A percentile compares a stretch with the other conserved stretches of the same genome.
These are phyloP conservation scores for Daedaleopsis nitida DNA, from an alignment of 768 basidiomycete species.

Conservation along the genomic window DNA sequence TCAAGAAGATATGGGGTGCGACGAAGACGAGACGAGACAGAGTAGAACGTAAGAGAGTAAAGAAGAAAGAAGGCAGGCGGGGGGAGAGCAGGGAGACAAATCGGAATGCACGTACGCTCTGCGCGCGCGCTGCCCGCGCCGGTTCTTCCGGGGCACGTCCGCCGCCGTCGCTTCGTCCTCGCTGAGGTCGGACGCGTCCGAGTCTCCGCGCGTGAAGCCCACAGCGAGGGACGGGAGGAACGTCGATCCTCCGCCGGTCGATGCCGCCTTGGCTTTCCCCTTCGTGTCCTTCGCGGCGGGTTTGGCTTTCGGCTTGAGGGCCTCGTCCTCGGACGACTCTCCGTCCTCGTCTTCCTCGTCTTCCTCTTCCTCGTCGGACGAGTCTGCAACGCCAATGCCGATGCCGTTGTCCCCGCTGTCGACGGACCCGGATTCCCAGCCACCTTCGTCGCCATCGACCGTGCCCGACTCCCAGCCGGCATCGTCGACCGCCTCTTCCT, in stretches of 20 bases:
- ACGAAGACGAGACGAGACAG: too few relatives aligned
- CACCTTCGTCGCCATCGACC: conserved; percentile 31
- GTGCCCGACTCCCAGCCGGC: conserved; percentile 61
- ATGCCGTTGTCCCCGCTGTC: conserved; percentile 20
- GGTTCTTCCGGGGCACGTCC: conserved; percentile 61
- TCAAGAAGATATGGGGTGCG: too few relatives aligned
- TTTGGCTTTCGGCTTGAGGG: conserved; percentile 9
- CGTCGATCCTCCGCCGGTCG: conserved; percentile 43
- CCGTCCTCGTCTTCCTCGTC: conserved; percentile 25
- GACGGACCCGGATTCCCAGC: conserved; percentile 36
- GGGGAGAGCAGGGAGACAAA: neutral
- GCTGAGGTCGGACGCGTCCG: conserved; percentile 76
- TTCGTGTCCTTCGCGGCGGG: conserved; percentile 22
- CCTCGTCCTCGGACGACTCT: conserved; percentile 11
- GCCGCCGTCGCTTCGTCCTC: conserved; percentile 56
- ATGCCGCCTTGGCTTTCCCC: conserved; percentile 21
- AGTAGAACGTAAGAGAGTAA: too few relatives aligned
- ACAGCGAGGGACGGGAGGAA: conserved; percentile 90
- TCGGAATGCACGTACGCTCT: conserved; percentile 69
- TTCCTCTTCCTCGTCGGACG: conserved; percentile 23
- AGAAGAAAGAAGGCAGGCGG: neutral
- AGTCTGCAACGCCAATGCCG: conserved; percentile 18
- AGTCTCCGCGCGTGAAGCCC: conserved; percentile 81
- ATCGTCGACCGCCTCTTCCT: conserved; percentile 30
- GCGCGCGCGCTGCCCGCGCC: conserved; percentile 92